Conservation (phyloP, 2,329 filamentous ascomycete species). For the Hypocrella siamensis region DNA sequence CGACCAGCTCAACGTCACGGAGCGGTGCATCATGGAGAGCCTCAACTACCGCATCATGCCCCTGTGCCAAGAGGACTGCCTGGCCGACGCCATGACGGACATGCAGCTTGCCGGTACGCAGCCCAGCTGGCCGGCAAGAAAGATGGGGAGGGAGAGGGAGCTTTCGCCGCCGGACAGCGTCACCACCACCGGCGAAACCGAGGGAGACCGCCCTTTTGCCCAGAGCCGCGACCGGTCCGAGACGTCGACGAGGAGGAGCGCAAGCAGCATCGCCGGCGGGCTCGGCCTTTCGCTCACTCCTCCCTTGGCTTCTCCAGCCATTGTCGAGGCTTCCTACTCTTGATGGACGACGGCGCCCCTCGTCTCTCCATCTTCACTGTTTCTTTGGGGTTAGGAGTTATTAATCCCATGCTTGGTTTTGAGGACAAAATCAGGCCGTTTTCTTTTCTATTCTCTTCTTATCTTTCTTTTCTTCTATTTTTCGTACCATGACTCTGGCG, state of each 20-base stretch:
- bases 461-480: too few species aligned
- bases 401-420: too few species aligned
- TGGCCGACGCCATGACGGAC: slow-evolving; percentile 43
- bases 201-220: slow-evolving; percentile 10
- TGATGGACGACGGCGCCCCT: too few species aligned
- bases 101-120: slow-evolving; percentile 42
- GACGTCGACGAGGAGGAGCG: slow-evolving; percentile 12
- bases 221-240: slow-evolving; percentile 19
- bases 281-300: slow-evolving; percentile 12
- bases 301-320: too few species aligned
- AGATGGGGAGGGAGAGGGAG: too few species aligned
- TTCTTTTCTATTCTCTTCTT: too few species aligned
- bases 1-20: slow-evolving; percentile 47
- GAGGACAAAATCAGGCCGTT: too few species aligned
- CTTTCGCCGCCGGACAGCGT: slow-evolving; percentile 14
- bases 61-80: slow-evolving; percentile 37
- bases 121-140: slow-evolving; percentile 10
- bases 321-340: slow-evolving; percentile 7
- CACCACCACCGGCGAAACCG: slow-evolving; percentile 8
- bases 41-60: slow-evolving; percentile 48
- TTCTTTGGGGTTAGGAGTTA: too few species aligned
- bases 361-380: too few species aligned
- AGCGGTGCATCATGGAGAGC: slow-evolving; percentile 48
- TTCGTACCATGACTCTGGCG: too few species aligned
- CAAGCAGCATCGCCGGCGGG: slow-evolving; percentile 6